Conservation (phyloP, 495 filamentous ascomycete genomes). For the Cladorrhinum samala region DNA sequence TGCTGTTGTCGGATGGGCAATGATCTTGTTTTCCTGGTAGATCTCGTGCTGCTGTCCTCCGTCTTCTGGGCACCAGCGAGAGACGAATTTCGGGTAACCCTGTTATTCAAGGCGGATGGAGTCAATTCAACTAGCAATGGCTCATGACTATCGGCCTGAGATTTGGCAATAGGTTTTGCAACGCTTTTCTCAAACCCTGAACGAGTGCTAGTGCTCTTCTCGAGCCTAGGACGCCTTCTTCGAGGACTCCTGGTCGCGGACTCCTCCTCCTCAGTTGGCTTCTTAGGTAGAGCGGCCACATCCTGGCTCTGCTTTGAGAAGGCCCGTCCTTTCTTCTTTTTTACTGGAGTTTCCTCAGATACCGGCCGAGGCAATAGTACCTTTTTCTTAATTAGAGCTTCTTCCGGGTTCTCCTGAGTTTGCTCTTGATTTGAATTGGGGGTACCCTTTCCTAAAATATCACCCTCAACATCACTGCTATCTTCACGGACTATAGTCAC, state of each 20-base stretch:
- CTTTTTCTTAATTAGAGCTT: not conserved
- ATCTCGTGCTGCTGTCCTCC: not conserved
- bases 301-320: not conserved
- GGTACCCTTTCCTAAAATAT: slow-evolving; percentile 19
- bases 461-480: slow-evolving; percentile 21
- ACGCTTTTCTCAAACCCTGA: not conserved
- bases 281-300: no score
- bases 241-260: no score
- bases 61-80: not conserved
- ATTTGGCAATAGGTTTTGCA: not conserved
- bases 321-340: no score
- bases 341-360: not conserved
- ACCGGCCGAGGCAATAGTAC: slow-evolving; percentile 1
- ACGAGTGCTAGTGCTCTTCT: not conserved
- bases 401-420: not conserved
- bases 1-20: no score
- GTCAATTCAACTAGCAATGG: not conserved
- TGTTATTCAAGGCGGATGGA: not conserved
- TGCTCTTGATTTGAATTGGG: not conserved
- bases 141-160: not conserved
- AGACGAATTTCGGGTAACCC: not conserved
- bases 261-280: not conserved
- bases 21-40: not conserved
- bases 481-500: slow-evolving; percentile 8
- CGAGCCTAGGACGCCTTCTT: no score